Percentiles rank a stretch among this genome's conserved stretches.
Conservation (phyloP, 495 filamentous ascomycete species). For the Thermothielavioides terrestris region DNA sequence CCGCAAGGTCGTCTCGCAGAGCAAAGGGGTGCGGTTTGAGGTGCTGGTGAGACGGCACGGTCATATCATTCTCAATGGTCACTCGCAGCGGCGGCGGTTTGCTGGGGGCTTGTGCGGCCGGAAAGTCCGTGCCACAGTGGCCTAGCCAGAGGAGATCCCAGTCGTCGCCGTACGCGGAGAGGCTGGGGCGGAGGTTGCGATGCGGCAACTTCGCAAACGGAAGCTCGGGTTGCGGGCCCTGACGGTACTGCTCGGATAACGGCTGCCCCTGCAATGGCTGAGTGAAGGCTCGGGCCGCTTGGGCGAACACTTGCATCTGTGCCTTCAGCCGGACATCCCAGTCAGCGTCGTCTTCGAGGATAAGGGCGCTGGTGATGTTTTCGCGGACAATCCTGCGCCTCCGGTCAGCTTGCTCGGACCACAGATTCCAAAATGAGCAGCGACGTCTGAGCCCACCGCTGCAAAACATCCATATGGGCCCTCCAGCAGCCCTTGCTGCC, state of each 20-base stretch:
- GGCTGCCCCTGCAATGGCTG: slow-evolving; percentile 7
- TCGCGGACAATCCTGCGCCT: slow-evolving; percentile 22
- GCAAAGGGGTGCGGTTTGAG: slow-evolving; percentile 41
- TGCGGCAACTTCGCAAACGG: neutral
- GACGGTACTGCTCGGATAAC: slow-evolving; percentile 6
- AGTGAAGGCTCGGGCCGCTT: slow-evolving; percentile 24
- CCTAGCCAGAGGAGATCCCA: slow-evolving; percentile 48
- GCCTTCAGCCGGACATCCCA: slow-evolving; percentile 40
- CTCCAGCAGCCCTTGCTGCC: slow-evolving; percentile 41
- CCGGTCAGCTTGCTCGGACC: neutral
- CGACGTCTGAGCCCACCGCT: slow-evolving; percentile 15
- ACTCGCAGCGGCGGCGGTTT: slow-evolving; percentile 23
- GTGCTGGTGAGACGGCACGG: slow-evolving; percentile 32
- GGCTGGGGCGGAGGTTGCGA: neutral
- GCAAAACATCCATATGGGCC: slow-evolving; percentile 39
- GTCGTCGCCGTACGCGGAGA: slow-evolving; percentile 32
- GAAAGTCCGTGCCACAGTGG: slow-evolving; percentile 40
- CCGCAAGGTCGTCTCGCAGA: slow-evolving; percentile 27
- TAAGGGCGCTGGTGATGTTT: slow-evolving; percentile 35
- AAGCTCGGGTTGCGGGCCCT: neutral
- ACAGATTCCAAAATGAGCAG: neutral
- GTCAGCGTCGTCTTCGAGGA: slow-evolving; percentile 45
- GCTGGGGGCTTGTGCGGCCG: slow-evolving; percentile 4
- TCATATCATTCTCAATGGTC: slow-evolving; percentile 27
- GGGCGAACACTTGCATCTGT: slow-evolving; percentile 36